A percentile compares a stretch with the other conserved stretches of the same genome.
Evolutionary conservation across 805 yeast genomes (phyloP).

Genomic region (Pichia ethanolica): DNA sequence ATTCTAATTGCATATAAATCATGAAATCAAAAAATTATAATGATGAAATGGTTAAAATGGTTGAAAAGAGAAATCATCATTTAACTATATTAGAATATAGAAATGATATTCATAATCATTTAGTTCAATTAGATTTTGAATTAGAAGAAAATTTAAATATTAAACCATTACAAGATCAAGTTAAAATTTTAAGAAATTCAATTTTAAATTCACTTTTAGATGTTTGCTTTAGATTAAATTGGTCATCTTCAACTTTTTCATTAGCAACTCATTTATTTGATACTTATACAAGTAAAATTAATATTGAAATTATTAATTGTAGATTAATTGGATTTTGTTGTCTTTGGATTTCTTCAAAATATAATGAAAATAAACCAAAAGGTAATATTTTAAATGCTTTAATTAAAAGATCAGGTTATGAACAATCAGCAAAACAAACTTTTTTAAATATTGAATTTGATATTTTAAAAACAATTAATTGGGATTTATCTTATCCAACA

Average conservation of each 20-base stretch:
- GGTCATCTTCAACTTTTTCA: conserved; percentile 31
- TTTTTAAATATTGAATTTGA: conserved; percentile 64
- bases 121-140: conserved; percentile 20
- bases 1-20: not conserved
- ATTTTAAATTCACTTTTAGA: conserved; percentile 27
- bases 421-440: conserved; percentile 15
- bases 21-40: not conserved
- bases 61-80: conserved; percentile 25
- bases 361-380: conserved; percentile 45
- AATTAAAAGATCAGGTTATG: conserved; percentile 26
- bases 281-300: conserved; percentile 29
- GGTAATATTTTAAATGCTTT: conserved; percentile 31
- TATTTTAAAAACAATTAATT: conserved; percentile 52
- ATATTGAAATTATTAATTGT: conserved; percentile 29
- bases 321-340: conserved; percentile 37
- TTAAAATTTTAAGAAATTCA: conserved; percentile 14
- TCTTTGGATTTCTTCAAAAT: conserved; percentile 40
- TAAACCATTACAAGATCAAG: conserved; percentile 15
- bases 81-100: conserved; percentile 22
- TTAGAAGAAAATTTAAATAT: conserved; percentile 26
- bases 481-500: conserved; percentile 58
- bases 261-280: conserved; percentile 33
- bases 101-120: conserved; percentile 21
- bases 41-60: conserved; percentile 10
- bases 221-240: conserved; percentile 22